These are phyloP conservation scores for Picochlorum sp. DNA, from an alignment of 139 green algal genomes.

Conservation along the genomic window DNA sequence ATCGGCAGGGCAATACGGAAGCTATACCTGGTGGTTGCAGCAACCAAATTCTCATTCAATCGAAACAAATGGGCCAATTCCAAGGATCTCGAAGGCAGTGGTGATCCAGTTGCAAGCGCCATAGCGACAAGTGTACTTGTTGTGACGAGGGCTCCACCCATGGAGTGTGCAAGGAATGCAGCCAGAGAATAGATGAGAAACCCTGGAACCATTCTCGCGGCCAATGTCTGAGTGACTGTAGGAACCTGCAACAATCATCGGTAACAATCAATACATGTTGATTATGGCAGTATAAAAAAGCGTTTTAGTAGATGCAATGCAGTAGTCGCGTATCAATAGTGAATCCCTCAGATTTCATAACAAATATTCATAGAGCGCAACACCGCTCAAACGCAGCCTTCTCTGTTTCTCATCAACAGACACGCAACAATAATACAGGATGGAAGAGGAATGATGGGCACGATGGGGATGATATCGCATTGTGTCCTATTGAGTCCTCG, in stretches of 20 bases:
- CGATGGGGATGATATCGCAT: not conserved
- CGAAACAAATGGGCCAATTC: slow-evolving; percentile 17
- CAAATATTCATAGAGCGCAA: slow-evolving; percentile 20
- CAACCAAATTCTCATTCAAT: slow-evolving; percentile 27
- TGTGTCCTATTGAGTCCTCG: not conserved
- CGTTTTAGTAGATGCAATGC: no score
- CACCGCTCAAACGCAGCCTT: not conserved
- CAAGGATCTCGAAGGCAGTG: slow-evolving; percentile 1
- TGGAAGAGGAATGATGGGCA: not conserved
- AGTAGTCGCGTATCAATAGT: no score
- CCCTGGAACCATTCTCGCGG: not conserved
- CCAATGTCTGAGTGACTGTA: not conserved
- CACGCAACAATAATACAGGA: not conserved
- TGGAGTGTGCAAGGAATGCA: not conserved
- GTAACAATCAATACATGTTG: no score
- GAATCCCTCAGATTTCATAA: slow-evolving; percentile 35
- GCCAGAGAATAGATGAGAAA: not conserved
- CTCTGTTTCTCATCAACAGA: not conserved
- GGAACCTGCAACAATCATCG: not conserved
- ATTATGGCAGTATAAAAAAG: no score
- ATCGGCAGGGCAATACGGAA: not conserved
- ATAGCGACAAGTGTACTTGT: not conserved
- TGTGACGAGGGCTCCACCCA: not conserved
- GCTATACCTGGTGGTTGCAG: not conserved
- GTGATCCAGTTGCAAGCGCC: slow-evolving; percentile 9